phyloP scores from a whole-genome alignment of 306 rosid species.

The Ceratonia siliqua region DNA sequence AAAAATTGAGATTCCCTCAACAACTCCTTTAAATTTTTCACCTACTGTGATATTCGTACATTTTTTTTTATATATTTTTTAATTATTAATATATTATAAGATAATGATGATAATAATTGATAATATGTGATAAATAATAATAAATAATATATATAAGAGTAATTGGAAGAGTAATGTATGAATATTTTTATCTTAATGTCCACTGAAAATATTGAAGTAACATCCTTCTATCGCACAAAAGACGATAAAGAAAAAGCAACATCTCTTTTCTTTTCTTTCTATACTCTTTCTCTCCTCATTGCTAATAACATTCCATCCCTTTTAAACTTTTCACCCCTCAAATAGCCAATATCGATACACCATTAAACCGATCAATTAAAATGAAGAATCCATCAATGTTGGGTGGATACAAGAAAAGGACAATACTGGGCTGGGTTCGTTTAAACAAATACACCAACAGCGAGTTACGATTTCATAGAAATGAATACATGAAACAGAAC shows the following conservation, averaged over 20 bases:
- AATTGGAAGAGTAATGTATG: too few species aligned
- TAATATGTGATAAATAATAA: too few species aligned
- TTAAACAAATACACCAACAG: not conserved
- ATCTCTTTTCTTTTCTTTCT: not conserved
- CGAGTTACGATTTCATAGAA: not conserved
- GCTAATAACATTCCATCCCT: not conserved
- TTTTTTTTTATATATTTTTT: too few species aligned
- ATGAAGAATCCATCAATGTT: not conserved
- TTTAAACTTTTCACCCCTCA: not conserved
- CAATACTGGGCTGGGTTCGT: not conserved
- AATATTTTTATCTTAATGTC: not conserved
- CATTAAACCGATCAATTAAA: conserved; percentile 7
- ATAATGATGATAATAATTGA: too few species aligned
- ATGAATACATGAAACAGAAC: not conserved
- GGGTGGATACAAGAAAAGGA: not conserved
- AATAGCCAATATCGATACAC: not conserved
- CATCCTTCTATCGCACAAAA: not conserved
- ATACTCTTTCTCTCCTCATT: not conserved
- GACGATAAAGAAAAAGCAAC: conserved; percentile 10
- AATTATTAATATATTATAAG: too few species aligned
- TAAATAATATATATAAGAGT: too few species aligned
- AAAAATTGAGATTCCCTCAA: not conserved
- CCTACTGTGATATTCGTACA: too few species aligned
- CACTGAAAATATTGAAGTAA: not conserved
- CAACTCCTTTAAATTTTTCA: not conserved